Evolutionary conservation across 352 stramenopile species (phyloP).

Genomic region (Phytopythium delawarense): DNA sequence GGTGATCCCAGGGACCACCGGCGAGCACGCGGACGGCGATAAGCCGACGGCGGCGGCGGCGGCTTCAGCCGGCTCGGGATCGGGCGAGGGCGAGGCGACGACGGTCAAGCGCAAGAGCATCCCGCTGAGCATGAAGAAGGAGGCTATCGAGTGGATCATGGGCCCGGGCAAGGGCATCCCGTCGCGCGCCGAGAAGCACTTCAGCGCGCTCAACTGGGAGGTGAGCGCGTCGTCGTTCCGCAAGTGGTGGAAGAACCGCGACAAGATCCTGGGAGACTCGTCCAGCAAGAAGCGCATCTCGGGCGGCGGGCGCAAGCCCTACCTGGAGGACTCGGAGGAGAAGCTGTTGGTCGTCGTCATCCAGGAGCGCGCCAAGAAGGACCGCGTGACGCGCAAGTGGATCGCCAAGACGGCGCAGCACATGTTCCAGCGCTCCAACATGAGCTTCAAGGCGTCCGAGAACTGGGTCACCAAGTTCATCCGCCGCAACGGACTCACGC

Average conservation of each 20-base stretch:
- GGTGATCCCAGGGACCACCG: constrained; percentile 24
- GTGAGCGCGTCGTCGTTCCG: constrained; percentile 73
- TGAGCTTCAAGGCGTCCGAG: constrained; percentile 71
- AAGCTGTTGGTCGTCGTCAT: constrained; percentile 73
- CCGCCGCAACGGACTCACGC: constrained; percentile 63
- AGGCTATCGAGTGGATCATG: constrained; percentile 80
- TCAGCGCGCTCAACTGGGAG: constrained; percentile 65
- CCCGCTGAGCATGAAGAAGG: constrained; percentile 77
- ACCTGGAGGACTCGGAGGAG: constrained; percentile 63
- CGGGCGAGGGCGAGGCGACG: not conserved
- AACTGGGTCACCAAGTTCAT: constrained; percentile 88
- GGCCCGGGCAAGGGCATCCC: constrained; percentile 64
- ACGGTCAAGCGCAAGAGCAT: constrained; percentile 70
- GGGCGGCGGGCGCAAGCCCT: constrained; percentile 66
- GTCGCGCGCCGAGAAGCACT: constrained; percentile 70
- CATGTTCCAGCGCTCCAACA: constrained; percentile 76
- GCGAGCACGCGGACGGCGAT: not conserved
- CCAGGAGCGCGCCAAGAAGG: constrained; percentile 72
- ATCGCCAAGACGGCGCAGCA: constrained; percentile 81
- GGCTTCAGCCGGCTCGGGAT: not conserved
- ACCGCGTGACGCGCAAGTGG: constrained; percentile 77
- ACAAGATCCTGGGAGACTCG: constrained; percentile 70
- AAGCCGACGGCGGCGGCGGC: not conserved
- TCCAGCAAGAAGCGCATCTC: constrained; percentile 70
- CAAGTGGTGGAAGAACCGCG: constrained; percentile 85